Base-by-base conservation (phyloP, 1,284 basidiomycete genomes). In the Cutaneotrichosporon sp. region DNA sequence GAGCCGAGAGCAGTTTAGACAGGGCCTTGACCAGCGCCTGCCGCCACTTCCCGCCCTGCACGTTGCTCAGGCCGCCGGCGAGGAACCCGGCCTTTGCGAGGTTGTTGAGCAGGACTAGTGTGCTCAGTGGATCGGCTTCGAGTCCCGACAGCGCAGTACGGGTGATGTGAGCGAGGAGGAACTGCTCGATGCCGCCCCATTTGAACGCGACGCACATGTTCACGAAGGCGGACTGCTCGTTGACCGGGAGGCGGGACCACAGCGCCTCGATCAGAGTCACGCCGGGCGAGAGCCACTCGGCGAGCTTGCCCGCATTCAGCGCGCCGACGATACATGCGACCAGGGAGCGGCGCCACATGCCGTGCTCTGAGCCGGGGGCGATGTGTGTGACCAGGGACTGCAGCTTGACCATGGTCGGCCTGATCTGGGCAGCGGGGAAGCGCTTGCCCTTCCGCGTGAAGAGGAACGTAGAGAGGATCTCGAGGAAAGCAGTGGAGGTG, bases 341-440 rank as follows among this genome's bases (percentile, higher is more conserved):
- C 19, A 66, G 59, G 10, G 66, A 60, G 33, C 53, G 57, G 27
- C 62, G 60, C 65, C 65, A 71, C 9, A 38, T 22, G 37, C 41
- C 50, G 10, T 42, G 41, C 20, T 41, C 42, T 7, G 32, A 17
- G 24, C 46, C 46, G 24, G 25, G n/a, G 10, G 48, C 49, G 32
- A 61, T 24, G n/a, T 53, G 48, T 6, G 62, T 54, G 4, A 63
- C 37, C 19, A 65, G 45, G 5, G 44, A 26, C 46, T 61, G 58
- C 1, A 74, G 56, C 46, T 65, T 68, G 43, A 60, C 47, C 70
- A 74, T 71, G 14, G 70, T 53, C 3, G 68, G 61, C 51, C 62
- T 56, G 26, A 76, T 67, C 2, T 84, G 71, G n/a, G 75, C 56
- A 27, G 82, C 72, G 26, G 71, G 70, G 55, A 62, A 85, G 66